Conservation (phyloP, 1,284 basidiomycete species). For the Trametes hirsuta region DNA sequence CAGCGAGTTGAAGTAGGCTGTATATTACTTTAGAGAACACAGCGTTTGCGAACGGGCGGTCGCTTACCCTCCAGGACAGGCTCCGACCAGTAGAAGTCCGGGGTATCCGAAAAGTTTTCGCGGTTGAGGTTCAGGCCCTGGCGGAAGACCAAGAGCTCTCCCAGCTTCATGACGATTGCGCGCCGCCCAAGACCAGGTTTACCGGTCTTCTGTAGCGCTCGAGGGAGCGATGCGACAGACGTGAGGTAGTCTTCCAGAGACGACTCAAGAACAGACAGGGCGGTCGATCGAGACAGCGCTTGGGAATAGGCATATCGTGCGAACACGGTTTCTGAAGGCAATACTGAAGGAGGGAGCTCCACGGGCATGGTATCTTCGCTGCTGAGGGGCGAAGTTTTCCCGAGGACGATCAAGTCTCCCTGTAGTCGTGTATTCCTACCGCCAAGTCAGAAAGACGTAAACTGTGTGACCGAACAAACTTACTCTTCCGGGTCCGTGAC, state of each 20-base stretch:
- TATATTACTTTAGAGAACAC: background rate
- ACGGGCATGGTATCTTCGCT: slow-evolving; percentile 45
- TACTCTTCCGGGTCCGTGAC: slow-evolving; percentile 87
- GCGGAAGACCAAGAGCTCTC: slow-evolving; percentile 85
- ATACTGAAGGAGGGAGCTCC: slow-evolving; percentile 49
- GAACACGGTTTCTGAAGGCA: slow-evolving; percentile 70
- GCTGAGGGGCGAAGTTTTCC: slow-evolving; percentile 59
- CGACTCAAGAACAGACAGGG: slow-evolving; percentile 82
- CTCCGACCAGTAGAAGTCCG: slow-evolving; percentile 91
- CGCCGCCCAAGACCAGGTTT: slow-evolving; percentile 79
- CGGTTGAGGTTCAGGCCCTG: slow-evolving; percentile 87
- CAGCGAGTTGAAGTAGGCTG: slow-evolving; percentile 84
- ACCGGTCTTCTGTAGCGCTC: slow-evolving; percentile 75
- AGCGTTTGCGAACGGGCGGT: background rate
- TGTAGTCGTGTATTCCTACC: slow-evolving; percentile 79
- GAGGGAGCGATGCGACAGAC: slow-evolving; percentile 78
- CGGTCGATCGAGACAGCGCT: slow-evolving; percentile 84
- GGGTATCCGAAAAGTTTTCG: slow-evolving; percentile 87
- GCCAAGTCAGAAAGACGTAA: background rate
- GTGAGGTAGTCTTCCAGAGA: slow-evolving; percentile 82
- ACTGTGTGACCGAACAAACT: slow-evolving; percentile 34
- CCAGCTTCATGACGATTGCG: slow-evolving; percentile 86
- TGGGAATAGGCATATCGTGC: slow-evolving; percentile 90
- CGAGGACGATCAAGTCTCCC: slow-evolving; percentile 90
- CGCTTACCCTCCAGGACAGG: slow-evolving; percentile 80